A percentile compares a stretch with the other conserved stretches of the same genome.
These are phyloP conservation scores for Triticum aestivum DNA, from an alignment of 176 grass and related monocot genomes.

Conservation along the genomic window DNA sequence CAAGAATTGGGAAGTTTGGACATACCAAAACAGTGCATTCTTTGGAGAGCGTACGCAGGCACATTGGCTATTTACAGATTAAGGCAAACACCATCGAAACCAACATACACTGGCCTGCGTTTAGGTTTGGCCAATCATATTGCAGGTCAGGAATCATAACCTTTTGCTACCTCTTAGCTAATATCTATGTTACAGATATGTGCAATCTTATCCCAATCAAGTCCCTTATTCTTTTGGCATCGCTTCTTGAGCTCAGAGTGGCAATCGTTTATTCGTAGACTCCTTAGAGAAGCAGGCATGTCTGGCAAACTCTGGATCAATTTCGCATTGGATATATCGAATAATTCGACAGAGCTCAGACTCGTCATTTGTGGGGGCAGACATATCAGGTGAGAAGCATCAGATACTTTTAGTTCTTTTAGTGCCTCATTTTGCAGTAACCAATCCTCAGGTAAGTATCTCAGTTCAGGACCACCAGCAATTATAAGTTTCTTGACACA, in stretches of 20 bases:
- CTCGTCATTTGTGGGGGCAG: background rate
- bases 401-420: background rate
- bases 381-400: constrained; percentile 14
- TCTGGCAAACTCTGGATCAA: constrained; percentile 1
- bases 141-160: too few relatives aligned
- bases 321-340: constrained; percentile 17
- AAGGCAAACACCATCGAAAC: background rate
- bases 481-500: background rate
- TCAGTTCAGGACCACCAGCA: constrained; percentile 5
- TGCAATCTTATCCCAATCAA: constrained; percentile 23
- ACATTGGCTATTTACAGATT: background rate
- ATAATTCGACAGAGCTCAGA: constrained; percentile 6
- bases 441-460: constrained; percentile 27
- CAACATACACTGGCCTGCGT: background rate
- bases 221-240: background rate
- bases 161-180: background rate
- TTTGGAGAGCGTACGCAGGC: background rate
- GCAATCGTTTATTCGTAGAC: background rate
- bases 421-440: constrained; percentile 1
- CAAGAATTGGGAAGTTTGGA: background rate
- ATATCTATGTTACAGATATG: constrained; percentile 6
- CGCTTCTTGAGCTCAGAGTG: constrained; percentile 13
- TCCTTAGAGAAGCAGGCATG: constrained; percentile 23
- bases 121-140: background rate
- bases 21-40: background rate